phyloP scores from a whole-genome alignment of 169 alveolate genomes.

The Cyclospora cayetanensis region DNA sequence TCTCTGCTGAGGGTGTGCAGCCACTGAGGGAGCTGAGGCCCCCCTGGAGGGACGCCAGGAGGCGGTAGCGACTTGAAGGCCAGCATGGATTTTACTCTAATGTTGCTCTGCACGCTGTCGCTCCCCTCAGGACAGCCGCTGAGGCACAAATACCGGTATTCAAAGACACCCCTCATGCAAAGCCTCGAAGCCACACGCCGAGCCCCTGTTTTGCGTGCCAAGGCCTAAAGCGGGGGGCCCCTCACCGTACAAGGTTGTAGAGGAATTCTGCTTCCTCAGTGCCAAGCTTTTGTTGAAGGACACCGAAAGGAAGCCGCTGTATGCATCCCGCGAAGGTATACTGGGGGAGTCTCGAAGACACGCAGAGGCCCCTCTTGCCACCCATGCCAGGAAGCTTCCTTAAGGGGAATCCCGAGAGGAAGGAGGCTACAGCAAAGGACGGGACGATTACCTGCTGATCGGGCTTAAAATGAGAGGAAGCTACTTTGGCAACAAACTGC shows the following conservation, averaged over 20 bases:
- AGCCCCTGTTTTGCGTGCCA: too few relatives aligned
- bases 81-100: conserved; percentile 57
- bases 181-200: not conserved
- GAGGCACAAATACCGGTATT: not conserved
- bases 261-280: not conserved
- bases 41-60: conserved; percentile 3
- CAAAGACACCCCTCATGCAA: not conserved
- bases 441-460: conserved; percentile 46
- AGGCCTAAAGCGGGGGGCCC: not conserved
- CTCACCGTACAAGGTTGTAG: not conserved
- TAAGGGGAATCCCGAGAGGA: not conserved
- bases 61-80: conserved; percentile 36
- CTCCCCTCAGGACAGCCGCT: conserved; percentile 61
- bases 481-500: conserved; percentile 18
- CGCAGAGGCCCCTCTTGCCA: not conserved
- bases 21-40: not conserved
- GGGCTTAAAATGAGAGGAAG: conserved; percentile 40
- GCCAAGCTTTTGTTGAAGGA: not conserved
- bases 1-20: not conserved
- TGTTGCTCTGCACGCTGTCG: conserved; percentile 12
- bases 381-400: conserved; percentile 6
- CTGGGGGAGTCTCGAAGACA: not conserved
- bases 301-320: not conserved
- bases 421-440: not conserved
- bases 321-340: not conserved